These are phyloP conservation scores for Sporothrix dimorphospora DNA, from an alignment of 2,329 filamentous ascomycete species.

Conservation along the genomic window DNA sequence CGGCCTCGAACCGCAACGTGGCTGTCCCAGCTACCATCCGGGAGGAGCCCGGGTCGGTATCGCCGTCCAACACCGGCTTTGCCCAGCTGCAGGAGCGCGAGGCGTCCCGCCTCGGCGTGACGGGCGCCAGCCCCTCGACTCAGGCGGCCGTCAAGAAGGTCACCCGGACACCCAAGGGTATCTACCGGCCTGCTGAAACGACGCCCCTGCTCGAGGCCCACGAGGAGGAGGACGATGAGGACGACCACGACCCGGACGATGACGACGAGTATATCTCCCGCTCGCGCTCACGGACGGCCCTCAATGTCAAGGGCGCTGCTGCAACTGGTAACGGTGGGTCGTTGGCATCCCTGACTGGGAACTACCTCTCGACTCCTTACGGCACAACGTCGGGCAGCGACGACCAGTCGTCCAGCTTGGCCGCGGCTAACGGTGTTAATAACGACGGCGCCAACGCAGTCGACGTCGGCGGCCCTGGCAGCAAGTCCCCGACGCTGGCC, in stretches of 20 bases:
- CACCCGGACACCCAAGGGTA: constrained; percentile 80
- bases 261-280: constrained; percentile 42
- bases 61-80: constrained; percentile 38
- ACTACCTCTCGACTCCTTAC: neutral
- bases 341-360: neutral
- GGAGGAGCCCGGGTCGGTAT: constrained; percentile 59
- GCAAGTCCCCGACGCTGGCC: constrained; percentile 45
- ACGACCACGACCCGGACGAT: constrained; percentile 48
- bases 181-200: constrained; percentile 76
- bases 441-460: neutral
- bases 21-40: constrained; percentile 73
- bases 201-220: constrained; percentile 62
- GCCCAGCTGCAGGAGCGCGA: constrained; percentile 16
- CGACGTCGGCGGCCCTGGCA: constrained; percentile 31
- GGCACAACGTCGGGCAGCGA: neutral
- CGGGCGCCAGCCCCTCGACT: neutral
- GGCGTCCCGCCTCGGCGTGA: neutral
- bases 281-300: neutral
- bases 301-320: neutral
- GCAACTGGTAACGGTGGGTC: neutral
- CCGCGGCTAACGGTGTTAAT: neutral
- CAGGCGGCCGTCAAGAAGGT: constrained; percentile 52
- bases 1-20: constrained; percentile 56
- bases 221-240: constrained; percentile 49
- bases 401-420: neutral